A percentile compares a stretch with the other conserved stretches of the same genome.
phyloP scores from a whole-genome alignment of 2,329 filamentous ascomycete species.

The Phyllosticta citriasiana region DNA sequence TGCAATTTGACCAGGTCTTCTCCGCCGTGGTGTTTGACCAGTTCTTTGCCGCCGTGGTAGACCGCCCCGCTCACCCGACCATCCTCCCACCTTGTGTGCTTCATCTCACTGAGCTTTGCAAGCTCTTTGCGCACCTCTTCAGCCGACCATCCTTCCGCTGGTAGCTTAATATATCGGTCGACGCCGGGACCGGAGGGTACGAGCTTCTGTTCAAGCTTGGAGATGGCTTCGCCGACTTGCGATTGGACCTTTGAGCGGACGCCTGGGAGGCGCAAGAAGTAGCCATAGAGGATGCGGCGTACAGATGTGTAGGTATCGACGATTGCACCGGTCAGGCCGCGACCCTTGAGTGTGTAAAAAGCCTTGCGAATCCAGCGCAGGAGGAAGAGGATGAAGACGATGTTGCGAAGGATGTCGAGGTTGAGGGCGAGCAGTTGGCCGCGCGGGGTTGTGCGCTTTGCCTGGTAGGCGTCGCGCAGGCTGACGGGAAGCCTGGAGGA shows the following conservation, averaged over 20 bases:
- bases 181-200: constrained; percentile 62
- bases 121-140: constrained; percentile 76
- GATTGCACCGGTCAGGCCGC: constrained; percentile 72
- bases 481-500: constrained; percentile 62
- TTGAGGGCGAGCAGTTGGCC: constrained; percentile 53
- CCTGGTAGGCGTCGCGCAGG: constrained; percentile 56
- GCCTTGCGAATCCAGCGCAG: constrained; percentile 71
- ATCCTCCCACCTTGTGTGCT: constrained; percentile 95
- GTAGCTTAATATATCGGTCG: constrained; percentile 64
- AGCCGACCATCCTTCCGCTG: constrained; percentile 71
- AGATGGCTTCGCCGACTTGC: constrained; percentile 69
- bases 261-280: constrained; percentile 77
- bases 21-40: constrained; percentile 39
- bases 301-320: constrained; percentile 62
- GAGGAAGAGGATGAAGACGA: constrained; percentile 68
- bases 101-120: constrained; percentile 67
- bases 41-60: constrained; percentile 80
- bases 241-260: constrained; percentile 78
- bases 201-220: constrained; percentile 75
- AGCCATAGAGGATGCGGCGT: constrained; percentile 67
- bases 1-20: constrained; percentile 52
- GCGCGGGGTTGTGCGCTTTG: constrained; percentile 47
- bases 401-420: constrained; percentile 54
- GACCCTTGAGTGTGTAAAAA: constrained; percentile 78
- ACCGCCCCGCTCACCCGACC: constrained; percentile 90